Base-by-base conservation (phyloP, 352 stramenopile species). In the Lagenidium sp. region DNA sequence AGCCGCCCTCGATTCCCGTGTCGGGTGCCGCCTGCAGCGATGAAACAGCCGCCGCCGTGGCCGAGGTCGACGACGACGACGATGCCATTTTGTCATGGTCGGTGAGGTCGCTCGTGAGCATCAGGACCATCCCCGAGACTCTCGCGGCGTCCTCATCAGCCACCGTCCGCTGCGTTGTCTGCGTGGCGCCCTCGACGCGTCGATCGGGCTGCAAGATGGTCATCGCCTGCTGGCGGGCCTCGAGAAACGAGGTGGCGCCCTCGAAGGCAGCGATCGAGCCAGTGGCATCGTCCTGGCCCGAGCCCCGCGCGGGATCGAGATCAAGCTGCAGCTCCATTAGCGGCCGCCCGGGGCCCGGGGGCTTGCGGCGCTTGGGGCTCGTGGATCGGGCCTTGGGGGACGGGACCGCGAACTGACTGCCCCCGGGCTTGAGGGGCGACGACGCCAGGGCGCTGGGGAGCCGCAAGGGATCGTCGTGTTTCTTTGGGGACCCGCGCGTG, bases 161-260 rank as follows among this genome's bases (percentile, higher is more conserved):
- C 44, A 38, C 19, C 29, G 50, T 4, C 47, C 57, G 44, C 5
- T 23, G 16, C 2, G 29, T 59, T 19, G 46, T 56, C 37, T 57
- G 49, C 12, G 46, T 60, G 1, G 16, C 36, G 7, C 35, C 40
- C 21, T 51, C 35, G 8, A 44, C 32, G 4, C 37, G 12, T n/a
- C 36, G 15, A 13, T 42, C 10, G 15, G 48, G 18, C 15, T 44
- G n/a, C 26, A 39, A 16, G 19, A 57, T 19, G 15, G 31, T 30
- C 41, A 63, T 53, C n/a, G 60, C 54, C 4, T 66, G 36, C 24
- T 53, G 52, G 10, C 66, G 55, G 0, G 61, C 68, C 41, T 78
- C 63, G 0, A 54, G 47, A 26, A 81, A 85, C 39, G 47, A 79
- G 15, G 44, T 56, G 0, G 49, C 53, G 24, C 60, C 65, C 25